Evolutionary conservation across 306 rosid species (phyloP).

Genomic region (Cotoneaster glaucophyllus): DNA sequence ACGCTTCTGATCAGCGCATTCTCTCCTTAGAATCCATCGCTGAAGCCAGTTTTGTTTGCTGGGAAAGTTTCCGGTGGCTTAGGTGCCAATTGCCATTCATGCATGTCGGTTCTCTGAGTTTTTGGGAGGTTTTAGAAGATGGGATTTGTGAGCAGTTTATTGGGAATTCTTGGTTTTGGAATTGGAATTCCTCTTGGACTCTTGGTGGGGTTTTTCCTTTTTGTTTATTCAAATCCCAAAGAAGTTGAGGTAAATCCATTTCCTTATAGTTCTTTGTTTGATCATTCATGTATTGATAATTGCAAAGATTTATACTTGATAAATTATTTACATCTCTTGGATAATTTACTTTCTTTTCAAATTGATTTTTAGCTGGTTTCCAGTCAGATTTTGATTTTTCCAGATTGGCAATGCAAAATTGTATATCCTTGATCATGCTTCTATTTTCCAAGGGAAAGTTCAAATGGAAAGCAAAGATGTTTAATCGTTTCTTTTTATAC

Average conservation of each 20-base stretch:
- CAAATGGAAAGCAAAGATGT: background rate
- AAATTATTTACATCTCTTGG: background rate
- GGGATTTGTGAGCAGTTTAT: slow-evolving; percentile 61
- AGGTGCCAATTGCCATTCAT: background rate
- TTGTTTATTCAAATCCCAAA: slow-evolving; percentile 57
- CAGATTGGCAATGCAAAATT: background rate
- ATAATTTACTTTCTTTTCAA: background rate
- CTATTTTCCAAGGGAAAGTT: background rate
- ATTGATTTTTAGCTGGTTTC: background rate
- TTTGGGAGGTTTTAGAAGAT: slow-evolving; percentile 14
- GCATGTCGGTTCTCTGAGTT: slow-evolving; percentile 1
- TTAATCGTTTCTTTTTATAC: background rate
- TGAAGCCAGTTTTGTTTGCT: background rate
- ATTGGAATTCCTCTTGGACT: slow-evolving; percentile 85
- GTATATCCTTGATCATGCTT: background rate
- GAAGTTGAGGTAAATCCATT: slow-evolving; percentile 45
- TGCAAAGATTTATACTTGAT: background rate
- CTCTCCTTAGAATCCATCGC: background rate
- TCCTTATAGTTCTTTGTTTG: background rate
- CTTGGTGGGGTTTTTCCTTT: slow-evolving; percentile 67
- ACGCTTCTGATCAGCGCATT: background rate
- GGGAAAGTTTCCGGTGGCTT: background rate
- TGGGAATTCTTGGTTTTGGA: slow-evolving; percentile 64
- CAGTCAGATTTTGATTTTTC: background rate
- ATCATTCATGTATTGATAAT: background rate